Conservation (phyloP, 1,139 yeast species). For the Saccharomyces hybrid region DNA sequence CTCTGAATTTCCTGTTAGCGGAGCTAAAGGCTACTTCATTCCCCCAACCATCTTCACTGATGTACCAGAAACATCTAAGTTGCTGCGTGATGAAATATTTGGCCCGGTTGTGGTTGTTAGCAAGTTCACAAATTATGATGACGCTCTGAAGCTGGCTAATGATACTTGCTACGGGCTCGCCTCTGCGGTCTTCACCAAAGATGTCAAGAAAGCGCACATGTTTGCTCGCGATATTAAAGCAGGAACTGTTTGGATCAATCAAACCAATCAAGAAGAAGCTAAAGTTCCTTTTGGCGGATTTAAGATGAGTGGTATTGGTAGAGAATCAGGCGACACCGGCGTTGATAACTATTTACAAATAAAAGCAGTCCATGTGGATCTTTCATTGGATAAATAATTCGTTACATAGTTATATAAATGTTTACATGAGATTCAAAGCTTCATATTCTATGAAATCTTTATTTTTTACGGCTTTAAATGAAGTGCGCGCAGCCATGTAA, state of each 20-base stretch:
- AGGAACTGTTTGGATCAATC: constrained; percentile 83
- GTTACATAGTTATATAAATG: not conserved
- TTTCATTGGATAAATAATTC: constrained; percentile 4
- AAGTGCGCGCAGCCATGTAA: not conserved
- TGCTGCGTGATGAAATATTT: constrained; percentile 69
- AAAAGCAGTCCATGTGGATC: constrained; percentile 69
- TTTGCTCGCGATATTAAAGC: constrained; percentile 62
- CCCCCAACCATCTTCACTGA: constrained; percentile 64
- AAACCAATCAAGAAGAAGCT: constrained; percentile 69
- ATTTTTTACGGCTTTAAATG: not conserved
- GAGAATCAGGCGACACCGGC: constrained; percentile 84
- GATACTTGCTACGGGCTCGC: constrained; percentile 71
- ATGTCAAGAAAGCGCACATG: constrained; percentile 49
- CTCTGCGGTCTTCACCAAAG: constrained; percentile 68
- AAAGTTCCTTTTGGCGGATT: constrained; percentile 79
- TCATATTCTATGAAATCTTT: not conserved
- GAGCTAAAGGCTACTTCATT: constrained; percentile 47
- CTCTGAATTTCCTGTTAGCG: constrained; percentile 20
- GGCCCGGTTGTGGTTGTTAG: constrained; percentile 87
- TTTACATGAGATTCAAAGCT: not conserved
- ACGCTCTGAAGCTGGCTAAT: constrained; percentile 64
- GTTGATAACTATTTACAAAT: constrained; percentile 67
- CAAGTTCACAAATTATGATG: constrained; percentile 62
- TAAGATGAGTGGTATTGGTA: constrained; percentile 79
- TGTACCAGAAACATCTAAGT: constrained; percentile 49